A percentile compares a stretch with the other conserved stretches of the same genome.
These are phyloP conservation scores for Nannizziopsis barbatae DNA, from an alignment of 2,329 filamentous ascomycete genomes.

Conservation along the genomic window DNA sequence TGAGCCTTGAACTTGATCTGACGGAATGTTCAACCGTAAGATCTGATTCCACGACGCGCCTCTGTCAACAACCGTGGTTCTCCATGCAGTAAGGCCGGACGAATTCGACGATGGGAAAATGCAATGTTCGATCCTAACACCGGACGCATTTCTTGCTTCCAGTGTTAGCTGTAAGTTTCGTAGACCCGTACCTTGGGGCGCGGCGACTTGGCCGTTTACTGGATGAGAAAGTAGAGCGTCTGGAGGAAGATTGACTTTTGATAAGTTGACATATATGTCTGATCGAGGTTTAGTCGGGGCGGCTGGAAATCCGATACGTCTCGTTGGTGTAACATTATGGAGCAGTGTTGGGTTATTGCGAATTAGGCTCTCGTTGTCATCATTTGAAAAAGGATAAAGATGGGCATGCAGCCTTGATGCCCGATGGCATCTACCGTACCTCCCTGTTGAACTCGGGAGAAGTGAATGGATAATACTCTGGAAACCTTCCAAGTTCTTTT, in stretches of 20 bases:
- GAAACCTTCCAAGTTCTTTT: conserved; percentile 54
- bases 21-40: conserved; percentile 65
- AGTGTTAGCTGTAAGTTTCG: conserved; percentile 76
- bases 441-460: conserved; percentile 60
- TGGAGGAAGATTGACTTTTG: conserved; percentile 63
- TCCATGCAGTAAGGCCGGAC: conserved; percentile 70
- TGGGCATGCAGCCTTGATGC: conserved; percentile 71
- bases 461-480: conserved; percentile 61
- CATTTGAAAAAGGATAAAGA: conserved; percentile 63
- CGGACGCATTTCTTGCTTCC: conserved; percentile 68
- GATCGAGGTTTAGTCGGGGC: conserved; percentile 79
- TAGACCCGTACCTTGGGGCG: conserved; percentile 54
- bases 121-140: conserved; percentile 75
- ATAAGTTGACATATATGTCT: conserved; percentile 86
- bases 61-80: conserved; percentile 67
- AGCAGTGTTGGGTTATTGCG: conserved; percentile 79
- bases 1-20: conserved; percentile 66
- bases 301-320: conserved; percentile 85
- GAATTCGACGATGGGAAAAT: conserved; percentile 80
- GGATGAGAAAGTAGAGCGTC: conserved; percentile 54
- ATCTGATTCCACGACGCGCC: conserved; percentile 83
- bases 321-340: conserved; percentile 67
- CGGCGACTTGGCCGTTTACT: conserved; percentile 68
- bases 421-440: conserved; percentile 59
- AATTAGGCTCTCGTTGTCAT: conserved; percentile 69